Base-by-base conservation (phyloP, 352 stramenopile species). In the Blastocystis sp. region DNA sequence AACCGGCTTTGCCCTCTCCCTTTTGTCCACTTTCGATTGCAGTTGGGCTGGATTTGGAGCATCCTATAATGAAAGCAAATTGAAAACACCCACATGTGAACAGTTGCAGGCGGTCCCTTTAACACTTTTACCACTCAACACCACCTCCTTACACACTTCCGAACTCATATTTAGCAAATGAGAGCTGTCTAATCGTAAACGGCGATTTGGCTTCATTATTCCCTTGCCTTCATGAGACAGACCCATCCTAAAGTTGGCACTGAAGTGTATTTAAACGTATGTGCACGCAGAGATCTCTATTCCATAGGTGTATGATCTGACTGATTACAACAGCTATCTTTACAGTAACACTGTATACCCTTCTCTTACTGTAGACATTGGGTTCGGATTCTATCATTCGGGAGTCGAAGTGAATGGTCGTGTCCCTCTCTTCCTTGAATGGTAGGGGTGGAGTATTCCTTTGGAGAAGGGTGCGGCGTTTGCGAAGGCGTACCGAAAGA, bases 181-280 rank as follows among this genome's bases (percentile, higher is more conserved):
- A 11, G 54, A 38, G 10, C 9, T 63, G 9, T 24, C 61, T 34
- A 24, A 4, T 62, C 42, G 59, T 14, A 79, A n/a, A 38, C 69
- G 42, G 42, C 69, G 42, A 62, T 79, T 79, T 61, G 42, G 69
- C 17, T 21, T 21, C n/a, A 11, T 19, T 17, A 42, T 69, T 69
- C 40, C 62, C 34, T 34, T 21, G 19, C 40, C 40, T 6, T 40
- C 17, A 1, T 28, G 11, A 69, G 24, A 28, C n/a, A 17, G 2
- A 42, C 62, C 11, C 24, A 40, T 69, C 62, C 21, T 40, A 34
- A 34, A 34, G 43, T 63, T 66, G 71, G 71, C 24, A 81, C 40
- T 43, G 71, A 81, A 40, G 24, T 81, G 3, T 81, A 81, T 81
- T 63, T 81, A 40, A 81, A 81, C 43, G 71, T 81, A n/a, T n/a